A percentile compares a stretch with the other conserved stretches of the same genome.
These are phyloP conservation scores for Coemansia pectinata DNA, from an alignment of 192 early-diverging fungal species.

Conservation along the genomic window DNA sequence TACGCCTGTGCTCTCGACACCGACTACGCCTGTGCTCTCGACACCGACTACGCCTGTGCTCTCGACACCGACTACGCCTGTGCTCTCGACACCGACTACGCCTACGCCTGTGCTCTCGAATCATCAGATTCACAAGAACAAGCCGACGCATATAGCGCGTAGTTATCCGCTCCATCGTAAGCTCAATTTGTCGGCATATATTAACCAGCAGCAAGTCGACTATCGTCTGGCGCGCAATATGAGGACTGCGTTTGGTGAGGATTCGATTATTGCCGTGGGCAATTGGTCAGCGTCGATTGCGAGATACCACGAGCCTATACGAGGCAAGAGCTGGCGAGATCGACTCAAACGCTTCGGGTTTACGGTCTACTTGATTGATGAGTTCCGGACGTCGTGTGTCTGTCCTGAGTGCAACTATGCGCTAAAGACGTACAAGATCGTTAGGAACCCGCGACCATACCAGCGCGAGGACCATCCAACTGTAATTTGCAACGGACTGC, in stretches of 20 bases:
- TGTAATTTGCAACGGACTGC: conserved; percentile 11
- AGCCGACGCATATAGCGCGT: neutral
- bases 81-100: no score
- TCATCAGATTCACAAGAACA: neutral
- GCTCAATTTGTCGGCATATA: conserved; percentile 3
- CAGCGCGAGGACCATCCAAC: neutral
- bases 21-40: no score
- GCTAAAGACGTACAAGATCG: neutral
- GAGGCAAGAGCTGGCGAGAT: conserved; percentile 1
- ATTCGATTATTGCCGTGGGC: conserved; percentile 9
- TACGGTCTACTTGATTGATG: conserved; percentile 11
- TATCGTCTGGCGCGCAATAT: neutral
- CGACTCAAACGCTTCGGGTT: conserved; percentile 10
- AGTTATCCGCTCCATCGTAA: conserved; percentile 7
- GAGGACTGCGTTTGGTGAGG: conserved; percentile 2
- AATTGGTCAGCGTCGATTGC: conserved; percentile 20
- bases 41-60: no score
- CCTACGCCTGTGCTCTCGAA: no score
- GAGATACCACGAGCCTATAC: conserved; percentile 12
- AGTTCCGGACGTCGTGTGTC: conserved; percentile 1
- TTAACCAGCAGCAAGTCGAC: conserved; percentile 13
- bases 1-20: no score
- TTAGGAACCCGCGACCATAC: neutral
- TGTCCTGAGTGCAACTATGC: conserved; percentile 1
- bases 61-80: no score